Evolutionary conservation across 371 early-diverging fungal species (phyloP).

Genomic region (Zychaea mexicana): DNA sequence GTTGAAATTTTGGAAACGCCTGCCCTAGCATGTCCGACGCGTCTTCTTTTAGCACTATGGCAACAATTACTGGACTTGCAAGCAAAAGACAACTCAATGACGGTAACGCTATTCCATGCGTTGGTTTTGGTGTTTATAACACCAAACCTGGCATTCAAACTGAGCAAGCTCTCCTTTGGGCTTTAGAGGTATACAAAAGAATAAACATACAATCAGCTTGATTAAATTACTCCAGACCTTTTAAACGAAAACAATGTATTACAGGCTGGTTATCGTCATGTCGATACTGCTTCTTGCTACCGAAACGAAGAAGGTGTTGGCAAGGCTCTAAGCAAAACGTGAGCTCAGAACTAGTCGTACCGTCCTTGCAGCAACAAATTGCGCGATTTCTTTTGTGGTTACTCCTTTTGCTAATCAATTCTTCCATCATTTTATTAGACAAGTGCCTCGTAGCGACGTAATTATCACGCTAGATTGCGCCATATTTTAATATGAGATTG

Average conservation of each 20-base stretch:
- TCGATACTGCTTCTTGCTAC: constrained; percentile 51
- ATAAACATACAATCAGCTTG: background rate
- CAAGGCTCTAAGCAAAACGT: constrained; percentile 49
- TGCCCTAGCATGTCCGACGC: background rate
- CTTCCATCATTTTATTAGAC: background rate
- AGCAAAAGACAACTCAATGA: constrained; percentile 24
- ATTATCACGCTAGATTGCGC: background rate
- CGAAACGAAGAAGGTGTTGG: constrained; percentile 52
- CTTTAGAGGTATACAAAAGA: constrained; percentile 33
- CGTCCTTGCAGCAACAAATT: too few species aligned
- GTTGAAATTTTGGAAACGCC: too few species aligned
- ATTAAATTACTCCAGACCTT: background rate
- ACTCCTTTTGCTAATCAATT: background rate
- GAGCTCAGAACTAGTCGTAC: too few species aligned
- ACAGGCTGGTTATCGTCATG: constrained; percentile 56
- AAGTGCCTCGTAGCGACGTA: too few species aligned
- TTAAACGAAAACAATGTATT: background rate
- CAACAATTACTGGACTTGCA: constrained; percentile 1
- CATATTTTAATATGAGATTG: background rate
- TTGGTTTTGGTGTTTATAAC: constrained; percentile 49
- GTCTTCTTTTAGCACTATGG: constrained; percentile 9
- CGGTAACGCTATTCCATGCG: constrained; percentile 30
- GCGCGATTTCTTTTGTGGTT: too few species aligned
- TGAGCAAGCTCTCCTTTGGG: constrained; percentile 48
- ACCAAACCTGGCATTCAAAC: constrained; percentile 35